Percentiles rank a stretch among this genome's conserved stretches.
phyloP scores from a whole-genome alignment of 2,329 filamentous ascomycete species.

The Clarireedia hainanense region DNA sequence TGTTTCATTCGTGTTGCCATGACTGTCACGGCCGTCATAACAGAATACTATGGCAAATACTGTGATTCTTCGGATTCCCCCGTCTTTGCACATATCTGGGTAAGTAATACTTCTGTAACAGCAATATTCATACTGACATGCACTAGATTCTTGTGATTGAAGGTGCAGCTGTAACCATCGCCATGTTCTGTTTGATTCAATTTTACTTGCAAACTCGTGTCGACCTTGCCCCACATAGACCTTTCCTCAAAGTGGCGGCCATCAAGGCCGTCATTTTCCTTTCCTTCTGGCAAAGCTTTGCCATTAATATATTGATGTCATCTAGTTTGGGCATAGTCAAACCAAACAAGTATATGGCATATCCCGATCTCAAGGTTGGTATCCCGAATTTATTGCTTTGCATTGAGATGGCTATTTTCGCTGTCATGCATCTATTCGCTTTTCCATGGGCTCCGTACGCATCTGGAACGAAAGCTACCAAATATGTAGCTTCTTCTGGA shows the following conservation, averaged over 20 bases:
- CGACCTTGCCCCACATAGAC: slow-evolving; percentile 59
- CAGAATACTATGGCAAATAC: slow-evolving; percentile 61
- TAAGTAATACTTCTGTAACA: slow-evolving; percentile 32
- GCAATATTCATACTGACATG: slow-evolving; percentile 9
- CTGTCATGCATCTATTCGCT: slow-evolving; percentile 71
- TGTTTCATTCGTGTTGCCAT: slow-evolving; percentile 73
- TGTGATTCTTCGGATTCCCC: slow-evolving; percentile 74
- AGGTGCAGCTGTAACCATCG: slow-evolving; percentile 63
- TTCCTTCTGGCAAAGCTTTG: slow-evolving; percentile 73
- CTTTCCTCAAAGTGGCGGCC: slow-evolving; percentile 73
- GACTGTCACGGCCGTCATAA: slow-evolving; percentile 69
- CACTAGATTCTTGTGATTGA: slow-evolving; percentile 58
- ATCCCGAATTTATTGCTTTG: slow-evolving; percentile 72
- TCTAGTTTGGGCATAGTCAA: slow-evolving; percentile 37
- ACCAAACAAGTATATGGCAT: slow-evolving; percentile 43
- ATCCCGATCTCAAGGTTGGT: slow-evolving; percentile 72
- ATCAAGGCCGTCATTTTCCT: slow-evolving; percentile 91
- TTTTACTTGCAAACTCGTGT: slow-evolving; percentile 73
- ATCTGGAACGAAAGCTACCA: neutral
- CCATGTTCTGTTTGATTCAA: slow-evolving; percentile 84
- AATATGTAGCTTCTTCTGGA: neutral
- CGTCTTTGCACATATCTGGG: slow-evolving; percentile 79
- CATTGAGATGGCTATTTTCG: slow-evolving; percentile 78
- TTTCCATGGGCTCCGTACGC: slow-evolving; percentile 69
- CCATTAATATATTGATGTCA: slow-evolving; percentile 52